Evolutionary conservation across 2,329 filamentous ascomycete species (phyloP), one percentile per base, ranked within the genome.

Genomic region (Xylaria sp.): DNA sequence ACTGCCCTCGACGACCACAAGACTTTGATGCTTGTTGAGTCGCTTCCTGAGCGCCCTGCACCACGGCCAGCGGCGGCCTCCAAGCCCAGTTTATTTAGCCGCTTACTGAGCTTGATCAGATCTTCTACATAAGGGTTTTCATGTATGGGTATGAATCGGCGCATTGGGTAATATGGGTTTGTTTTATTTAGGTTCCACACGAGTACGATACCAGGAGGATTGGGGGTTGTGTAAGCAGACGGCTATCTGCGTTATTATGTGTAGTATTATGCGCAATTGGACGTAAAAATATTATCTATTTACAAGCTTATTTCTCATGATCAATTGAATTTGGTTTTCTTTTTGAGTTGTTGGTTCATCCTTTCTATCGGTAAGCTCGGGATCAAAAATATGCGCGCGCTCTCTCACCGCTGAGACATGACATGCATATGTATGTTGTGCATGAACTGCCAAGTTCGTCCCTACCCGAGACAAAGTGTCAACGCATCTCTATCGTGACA

Each of bases 1-100:
- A 73, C 77, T 28, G 79, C 79, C 23, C 73, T 80, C 26, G 72
- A 77, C 28, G 78, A 80, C 67, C 78, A 81, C 63, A 75, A 78
- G 62, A 76, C 73, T 11, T 63, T 80, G 5, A 73, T 78, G 59
- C 66, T 80, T 10, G 59, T 80, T n/a, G 77, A 79, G 67, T 74
- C 74, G 10, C 66, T 76, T 0, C 74, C 77, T 9, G 69, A 72
- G 42, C 38, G 38, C 15, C 38, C 38, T 40, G 13, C 38, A 6
- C 36, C 13, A 40, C 11, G 38, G 28, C 49, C 49, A 11, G 28
- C 23, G 5, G 9, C 46, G 10, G 10, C 15, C 7, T 17, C 13
- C 13, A 49, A n/a, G 53, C 17, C 53, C 0, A 20, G 53, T 2
- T 38, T 56, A 20, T 56, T 56, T 13, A 38, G 53, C 23, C 53